phyloP scores from a whole-genome alignment of 192 early-diverging fungal genomes.

The Neocallimastix lanati region DNA sequence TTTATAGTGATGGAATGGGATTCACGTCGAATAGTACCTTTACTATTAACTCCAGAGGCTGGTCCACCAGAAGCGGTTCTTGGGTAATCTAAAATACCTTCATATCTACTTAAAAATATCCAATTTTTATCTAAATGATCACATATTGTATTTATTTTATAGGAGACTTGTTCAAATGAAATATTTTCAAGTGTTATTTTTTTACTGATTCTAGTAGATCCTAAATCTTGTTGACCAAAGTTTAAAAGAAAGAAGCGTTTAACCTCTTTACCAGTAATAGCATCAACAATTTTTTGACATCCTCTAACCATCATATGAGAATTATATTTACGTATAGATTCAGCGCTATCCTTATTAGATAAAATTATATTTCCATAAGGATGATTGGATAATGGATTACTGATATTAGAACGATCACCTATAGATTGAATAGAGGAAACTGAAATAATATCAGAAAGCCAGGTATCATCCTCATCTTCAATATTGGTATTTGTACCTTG shows the following conservation, averaged over 20 bases:
- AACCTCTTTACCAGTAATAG: slow-evolving; percentile 9
- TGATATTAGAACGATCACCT: not conserved
- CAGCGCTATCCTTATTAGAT: not conserved
- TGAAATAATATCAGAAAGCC: too few relatives aligned
- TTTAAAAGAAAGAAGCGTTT: slow-evolving; percentile 53
- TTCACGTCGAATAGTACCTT: slow-evolving; percentile 3
- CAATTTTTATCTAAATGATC: too few relatives aligned
- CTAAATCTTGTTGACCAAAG: too few relatives aligned
- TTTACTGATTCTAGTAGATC: slow-evolving; percentile 27
- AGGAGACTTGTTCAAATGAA: too few relatives aligned
- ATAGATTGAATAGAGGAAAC: not conserved
- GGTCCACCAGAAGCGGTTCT: too few relatives aligned
- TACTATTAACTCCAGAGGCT: not conserved
- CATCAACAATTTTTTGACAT: slow-evolving; percentile 20
- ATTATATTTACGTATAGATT: not conserved
- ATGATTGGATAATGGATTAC: not conserved
- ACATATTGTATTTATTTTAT: slow-evolving; percentile 33
- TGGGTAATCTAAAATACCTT: too few relatives aligned
- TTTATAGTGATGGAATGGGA: slow-evolving; percentile 38
- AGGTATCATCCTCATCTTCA: too few relatives aligned
- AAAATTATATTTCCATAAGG: not conserved
- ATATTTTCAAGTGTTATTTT: slow-evolving; percentile 52
- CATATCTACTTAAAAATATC: too few relatives aligned
- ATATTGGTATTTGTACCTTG: not conserved
- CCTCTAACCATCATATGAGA: too few relatives aligned